A percentile compares a stretch with the other conserved stretches of the same genome.
Evolutionary conservation across 352 stramenopile genomes (phyloP).

Genomic region (Phytophthora macrochlamydospora): DNA sequence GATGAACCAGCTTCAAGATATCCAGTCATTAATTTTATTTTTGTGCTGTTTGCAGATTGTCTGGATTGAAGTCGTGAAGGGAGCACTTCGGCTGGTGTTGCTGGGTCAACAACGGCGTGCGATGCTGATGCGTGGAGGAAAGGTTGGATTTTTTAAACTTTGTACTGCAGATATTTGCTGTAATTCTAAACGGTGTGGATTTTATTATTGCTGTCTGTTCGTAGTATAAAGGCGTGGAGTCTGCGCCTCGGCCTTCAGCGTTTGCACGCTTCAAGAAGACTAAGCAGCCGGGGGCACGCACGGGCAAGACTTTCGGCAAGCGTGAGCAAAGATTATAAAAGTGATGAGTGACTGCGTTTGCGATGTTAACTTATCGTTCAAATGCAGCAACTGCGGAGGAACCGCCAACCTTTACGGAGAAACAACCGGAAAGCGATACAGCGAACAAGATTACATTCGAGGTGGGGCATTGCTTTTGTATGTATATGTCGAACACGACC

Average conservation of each 20-base stretch:
- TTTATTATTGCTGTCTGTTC: neutral
- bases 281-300: constrained; percentile 65
- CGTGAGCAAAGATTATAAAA: constrained; percentile 24
- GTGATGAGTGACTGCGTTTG: neutral
- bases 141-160: constrained; percentile 29
- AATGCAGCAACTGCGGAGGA: constrained; percentile 26
- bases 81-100: constrained; percentile 67
- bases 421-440: constrained; percentile 20
- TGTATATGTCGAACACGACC: neutral
- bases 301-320: constrained; percentile 72
- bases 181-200: neutral
- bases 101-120: constrained; percentile 60
- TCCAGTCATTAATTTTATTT: neutral
- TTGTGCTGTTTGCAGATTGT: constrained; percentile 55
- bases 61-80: constrained; percentile 78
- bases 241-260: constrained; percentile 43
- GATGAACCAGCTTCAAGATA: too few species aligned
- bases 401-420: constrained; percentile 25
- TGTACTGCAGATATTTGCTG: neutral
- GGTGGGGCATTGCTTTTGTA: constrained; percentile 23
- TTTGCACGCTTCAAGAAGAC: constrained; percentile 70
- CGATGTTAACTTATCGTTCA: constrained; percentile 7
- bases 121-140: constrained; percentile 66
- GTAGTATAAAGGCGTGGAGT: constrained; percentile 66
- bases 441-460: constrained; percentile 63